Percentiles rank a stretch among this genome's conserved stretches.
Conservation (phyloP, 2,329 filamentous ascomycete genomes). For the Zopfia rhizophila region DNA sequence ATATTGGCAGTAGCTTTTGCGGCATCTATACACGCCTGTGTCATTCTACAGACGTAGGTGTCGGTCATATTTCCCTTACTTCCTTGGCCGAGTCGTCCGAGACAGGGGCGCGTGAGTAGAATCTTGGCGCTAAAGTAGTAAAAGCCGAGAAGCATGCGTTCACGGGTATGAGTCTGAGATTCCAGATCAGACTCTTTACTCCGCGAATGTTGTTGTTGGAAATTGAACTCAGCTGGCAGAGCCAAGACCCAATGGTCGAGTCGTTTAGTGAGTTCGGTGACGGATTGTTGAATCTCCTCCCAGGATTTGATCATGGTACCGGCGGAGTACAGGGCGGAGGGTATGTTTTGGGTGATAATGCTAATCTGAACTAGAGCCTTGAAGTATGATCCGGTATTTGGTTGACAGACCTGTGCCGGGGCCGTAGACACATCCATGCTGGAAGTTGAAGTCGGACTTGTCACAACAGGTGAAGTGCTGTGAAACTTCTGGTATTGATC, state of each 20-base stretch:
- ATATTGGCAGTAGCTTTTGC: constrained; percentile 46
- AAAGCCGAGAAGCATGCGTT: constrained; percentile 46
- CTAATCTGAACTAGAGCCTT: constrained; percentile 39
- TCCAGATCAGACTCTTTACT: not conserved
- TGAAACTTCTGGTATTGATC: constrained; percentile 14
- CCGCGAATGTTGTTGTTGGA: constrained; percentile 21
- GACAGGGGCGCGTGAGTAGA: constrained; percentile 52
- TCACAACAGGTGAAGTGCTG: not conserved
- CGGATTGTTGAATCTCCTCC: constrained; percentile 46
- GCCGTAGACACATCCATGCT: not conserved
- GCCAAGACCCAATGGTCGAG: constrained; percentile 47
- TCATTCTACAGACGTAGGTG: constrained; percentile 43
- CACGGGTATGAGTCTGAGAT: constrained; percentile 24
- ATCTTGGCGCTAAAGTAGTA: constrained; percentile 51
- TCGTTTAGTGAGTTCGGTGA: constrained; percentile 41
- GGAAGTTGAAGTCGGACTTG: constrained; percentile 8
- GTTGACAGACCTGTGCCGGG: not conserved
- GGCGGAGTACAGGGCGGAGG: constrained; percentile 51
- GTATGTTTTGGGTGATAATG: constrained; percentile 46
- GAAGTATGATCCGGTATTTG: constrained; percentile 39
- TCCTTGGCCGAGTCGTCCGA: constrained; percentile 41
- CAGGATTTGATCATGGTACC: constrained; percentile 43
- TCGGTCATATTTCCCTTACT: constrained; percentile 31
- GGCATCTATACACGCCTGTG: constrained; percentile 49
- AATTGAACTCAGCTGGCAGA: constrained; percentile 44